Percentiles rank a stretch among this genome's conserved stretches.
Evolutionary conservation across 2,329 filamentous ascomycete species (phyloP).

Genomic region (Aulographum hederae): DNA sequence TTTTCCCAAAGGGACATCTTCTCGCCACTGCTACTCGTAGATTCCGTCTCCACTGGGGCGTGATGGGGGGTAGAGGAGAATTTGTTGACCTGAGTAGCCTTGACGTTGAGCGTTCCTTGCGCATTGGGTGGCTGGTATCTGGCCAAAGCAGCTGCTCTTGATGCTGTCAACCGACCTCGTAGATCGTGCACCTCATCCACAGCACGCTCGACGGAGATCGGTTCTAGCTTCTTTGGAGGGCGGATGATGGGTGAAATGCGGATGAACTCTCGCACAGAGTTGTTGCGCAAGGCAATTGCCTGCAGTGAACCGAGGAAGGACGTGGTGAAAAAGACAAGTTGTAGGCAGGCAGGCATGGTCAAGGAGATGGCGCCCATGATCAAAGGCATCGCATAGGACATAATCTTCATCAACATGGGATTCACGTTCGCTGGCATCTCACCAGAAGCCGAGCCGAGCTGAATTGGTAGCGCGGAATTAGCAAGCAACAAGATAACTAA

Average conservation of each 20-base stretch:
- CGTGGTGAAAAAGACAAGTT: slow-evolving; percentile 41
- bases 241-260: slow-evolving; percentile 18
- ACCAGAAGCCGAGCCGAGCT: slow-evolving; percentile 29
- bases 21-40: too few species aligned
- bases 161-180: too few species aligned
- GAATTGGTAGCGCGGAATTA: slow-evolving; percentile 4
- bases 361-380: slow-evolving; percentile 35
- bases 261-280: slow-evolving; percentile 17
- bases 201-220: too few species aligned
- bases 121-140: too few species aligned
- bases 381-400: slow-evolving; percentile 32
- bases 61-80: too few species aligned
- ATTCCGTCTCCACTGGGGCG: too few species aligned
- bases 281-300: slow-evolving; percentile 17
- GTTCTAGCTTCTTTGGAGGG: too few species aligned
- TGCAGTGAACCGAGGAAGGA: slow-evolving; percentile 21
- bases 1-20: too few species aligned
- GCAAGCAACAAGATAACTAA: not conserved
- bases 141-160: too few species aligned
- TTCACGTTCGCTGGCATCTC: slow-evolving; percentile 16
- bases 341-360: slow-evolving; percentile 37
- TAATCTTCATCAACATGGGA: slow-evolving; percentile 16
- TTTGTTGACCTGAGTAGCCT: too few species aligned
- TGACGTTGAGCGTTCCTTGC: too few species aligned
- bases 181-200: too few species aligned